Base-by-base conservation (phyloP, 2,329 filamentous ascomycete genomes). In the Colletotrichum ledebouriae region DNA sequence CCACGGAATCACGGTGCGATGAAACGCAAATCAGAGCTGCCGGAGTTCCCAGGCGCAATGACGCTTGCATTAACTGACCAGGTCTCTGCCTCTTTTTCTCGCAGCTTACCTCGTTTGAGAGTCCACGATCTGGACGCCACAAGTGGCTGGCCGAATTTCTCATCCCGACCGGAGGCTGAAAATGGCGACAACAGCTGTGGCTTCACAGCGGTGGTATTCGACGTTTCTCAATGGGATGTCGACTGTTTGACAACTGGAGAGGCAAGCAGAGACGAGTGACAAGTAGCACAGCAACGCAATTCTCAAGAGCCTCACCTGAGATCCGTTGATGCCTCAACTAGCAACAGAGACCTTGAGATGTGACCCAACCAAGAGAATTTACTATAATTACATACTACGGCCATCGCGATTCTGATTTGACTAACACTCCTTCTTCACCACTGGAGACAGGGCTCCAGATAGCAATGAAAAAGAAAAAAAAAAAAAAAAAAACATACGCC, bases 401-500 rank as follows among this genome's bases (percentile, higher is more conserved):
- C 17, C 17, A 17, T 2, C 17, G 2, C 17, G 17, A 17, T 17
- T 17, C 17, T 17, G 17, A 17, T 17, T 17, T 17, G 17, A 17
- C 1, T 1, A 17, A 17, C 17, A 17, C 17, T 17, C 17, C 17
- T 17, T 88, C 87, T 76, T 87, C 83, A 76, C 82, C 70, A 63
- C 84, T 78, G 73, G 75, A 64, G 82, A 73, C 78, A 76, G 37
- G 82, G 82, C 84, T 61, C 79, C 81, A 75, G 78, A 73, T n/a
- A 78, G 79, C 76, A 88, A 86, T 81, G 84, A 88, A 88, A 88
- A 88, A 88, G 83, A 82, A 75, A 71, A 76, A 73, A 77, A 80
- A 17, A 17, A 17, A 17, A 17, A 1, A 17, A n/a, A n/a, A n/a
- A n/a, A n/a, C 84, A 44, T 73, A 79, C 74, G 80, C 86, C 92